These are phyloP conservation scores for Kwoniella heveanensis DNA, from an alignment of 768 basidiomycete genomes.

Conservation along the genomic window DNA sequence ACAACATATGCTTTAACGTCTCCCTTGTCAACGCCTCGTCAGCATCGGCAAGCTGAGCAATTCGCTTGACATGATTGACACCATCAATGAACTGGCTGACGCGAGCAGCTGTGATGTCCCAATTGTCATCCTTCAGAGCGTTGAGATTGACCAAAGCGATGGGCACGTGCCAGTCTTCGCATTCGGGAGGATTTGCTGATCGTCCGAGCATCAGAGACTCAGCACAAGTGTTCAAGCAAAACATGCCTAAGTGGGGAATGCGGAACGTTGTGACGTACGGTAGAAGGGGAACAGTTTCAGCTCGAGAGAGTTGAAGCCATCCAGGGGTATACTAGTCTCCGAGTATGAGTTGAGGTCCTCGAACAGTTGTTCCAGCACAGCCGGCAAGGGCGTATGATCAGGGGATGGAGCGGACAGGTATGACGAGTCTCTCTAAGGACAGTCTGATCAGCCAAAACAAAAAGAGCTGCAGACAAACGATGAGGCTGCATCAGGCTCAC, in stretches of 20 bases:
- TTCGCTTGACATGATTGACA: slow-evolving; percentile 83
- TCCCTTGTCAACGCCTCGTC: slow-evolving; percentile 78
- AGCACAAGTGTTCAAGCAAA: slow-evolving; percentile 1
- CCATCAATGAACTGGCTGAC: slow-evolving; percentile 84
- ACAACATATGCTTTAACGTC: slow-evolving; percentile 91
- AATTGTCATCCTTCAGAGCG: slow-evolving; percentile 81
- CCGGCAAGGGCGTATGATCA: slow-evolving; percentile 66
- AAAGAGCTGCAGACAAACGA: neutral
- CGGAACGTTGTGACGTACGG: slow-evolving; percentile 53
- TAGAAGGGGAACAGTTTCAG: slow-evolving; percentile 95
- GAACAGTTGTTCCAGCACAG: slow-evolving; percentile 91
- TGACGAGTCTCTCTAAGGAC: slow-evolving; percentile 74
- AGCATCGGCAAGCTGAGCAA: slow-evolving; percentile 88
- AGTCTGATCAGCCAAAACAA: neutral
- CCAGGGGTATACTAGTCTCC: slow-evolving; percentile 86
- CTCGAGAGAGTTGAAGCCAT: slow-evolving; percentile 91
- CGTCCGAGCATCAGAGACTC: too few species aligned
- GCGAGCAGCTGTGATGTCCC: slow-evolving; percentile 91
- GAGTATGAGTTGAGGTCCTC: slow-evolving; percentile 97
- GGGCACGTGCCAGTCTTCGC: slow-evolving; percentile 95
- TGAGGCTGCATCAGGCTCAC: slow-evolving; percentile 59
- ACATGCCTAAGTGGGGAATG: neutral
- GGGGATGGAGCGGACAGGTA: slow-evolving; percentile 78
- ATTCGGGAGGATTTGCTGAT: slow-evolving; percentile 74
- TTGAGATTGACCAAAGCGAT: slow-evolving; percentile 80